Evolutionary conservation across 495 filamentous ascomycete genomes (phyloP).

Genomic region (Gamarada debralockiae): DNA sequence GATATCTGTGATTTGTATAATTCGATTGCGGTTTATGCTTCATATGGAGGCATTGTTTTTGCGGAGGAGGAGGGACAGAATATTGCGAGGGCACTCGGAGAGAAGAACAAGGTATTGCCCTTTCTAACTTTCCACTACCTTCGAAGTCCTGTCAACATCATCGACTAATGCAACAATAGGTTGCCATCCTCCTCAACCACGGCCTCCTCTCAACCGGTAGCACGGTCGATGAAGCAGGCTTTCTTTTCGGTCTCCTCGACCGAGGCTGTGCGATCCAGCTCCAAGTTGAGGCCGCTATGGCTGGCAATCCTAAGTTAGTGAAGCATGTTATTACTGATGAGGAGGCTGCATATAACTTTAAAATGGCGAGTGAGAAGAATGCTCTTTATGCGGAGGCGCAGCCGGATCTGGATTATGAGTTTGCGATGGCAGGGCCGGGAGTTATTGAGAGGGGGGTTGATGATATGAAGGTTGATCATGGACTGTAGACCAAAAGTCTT

Average conservation of each 20-base stretch:
- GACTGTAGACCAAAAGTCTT: neutral
- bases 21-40: constrained; percentile 45
- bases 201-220: constrained; percentile 49
- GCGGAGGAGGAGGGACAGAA: constrained; percentile 44
- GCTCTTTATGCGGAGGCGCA: constrained; percentile 41
- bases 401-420: constrained; percentile 41
- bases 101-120: constrained; percentile 33
- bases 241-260: constrained; percentile 47
- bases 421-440: constrained; percentile 40
- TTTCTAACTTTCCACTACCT: neutral
- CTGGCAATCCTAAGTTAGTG: constrained; percentile 27
- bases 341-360: constrained; percentile 49
- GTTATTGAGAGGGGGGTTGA: constrained; percentile 36
- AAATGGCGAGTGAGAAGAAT: constrained; percentile 44
- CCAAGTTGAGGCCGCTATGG: constrained; percentile 44
- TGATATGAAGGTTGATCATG: constrained; percentile 25
- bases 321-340: constrained; percentile 45
- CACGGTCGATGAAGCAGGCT: constrained; percentile 54
- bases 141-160: neutral
- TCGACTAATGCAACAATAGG: constrained; percentile 10
- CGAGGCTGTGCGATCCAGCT: constrained; percentile 48
- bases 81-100: constrained; percentile 45
- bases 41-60: constrained; percentile 55
- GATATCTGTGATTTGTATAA: constrained; percentile 54
- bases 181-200: constrained; percentile 50